Base-by-base conservation (phyloP, 495 filamentous ascomycete species). In the Lasiosphaeria ovina region DNA sequence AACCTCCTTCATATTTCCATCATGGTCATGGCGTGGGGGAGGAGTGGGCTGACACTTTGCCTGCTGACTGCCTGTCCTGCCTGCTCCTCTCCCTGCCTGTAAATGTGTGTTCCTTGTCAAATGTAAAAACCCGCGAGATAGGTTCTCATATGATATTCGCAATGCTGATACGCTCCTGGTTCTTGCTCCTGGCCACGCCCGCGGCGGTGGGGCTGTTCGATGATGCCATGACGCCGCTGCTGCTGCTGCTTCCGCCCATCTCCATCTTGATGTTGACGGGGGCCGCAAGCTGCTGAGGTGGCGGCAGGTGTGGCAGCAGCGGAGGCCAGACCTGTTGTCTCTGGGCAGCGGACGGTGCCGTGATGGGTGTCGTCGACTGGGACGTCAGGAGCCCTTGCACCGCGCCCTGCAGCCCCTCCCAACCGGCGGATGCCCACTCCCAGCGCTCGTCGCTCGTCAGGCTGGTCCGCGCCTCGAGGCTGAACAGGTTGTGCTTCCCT, bases 161-260 rank as follows among this genome's bases (percentile, higher is more conserved):
- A 66, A 92, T 92, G 61, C 87, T 89, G 74, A 92, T 90, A 61
- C 89, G 80, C 69, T 81, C 78, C 62, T 79, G 76, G 38, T 67
- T 77, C 58, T 72, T 74, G 31, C 67, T 76, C 61, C 71, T 77
- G 11, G 63, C 69, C 24, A 24, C 24, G 35, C 63, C 12, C 35
- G 6, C 63, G 32, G 67, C 61, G 17, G 66, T 69, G 6, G 79
- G 69, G n/a, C 72, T 71, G 24, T 33, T 47, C 40, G 64, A 52
- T 42, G 61, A 24, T 24, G 24, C 24, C 24, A 24, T 24, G 24
- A 24, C 24, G 24, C 24, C 54, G 12, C 64, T 58, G 1, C 49
- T 62, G 47, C 45, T 62, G 55, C 42, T 56, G 34, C 24, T 44
- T 24, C 47, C 24, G 59, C 55, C 62, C 51, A 55, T 69, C 16